These are phyloP conservation scores for Suillus spraguei DNA, from an alignment of 768 basidiomycete species.

Conservation along the genomic window DNA sequence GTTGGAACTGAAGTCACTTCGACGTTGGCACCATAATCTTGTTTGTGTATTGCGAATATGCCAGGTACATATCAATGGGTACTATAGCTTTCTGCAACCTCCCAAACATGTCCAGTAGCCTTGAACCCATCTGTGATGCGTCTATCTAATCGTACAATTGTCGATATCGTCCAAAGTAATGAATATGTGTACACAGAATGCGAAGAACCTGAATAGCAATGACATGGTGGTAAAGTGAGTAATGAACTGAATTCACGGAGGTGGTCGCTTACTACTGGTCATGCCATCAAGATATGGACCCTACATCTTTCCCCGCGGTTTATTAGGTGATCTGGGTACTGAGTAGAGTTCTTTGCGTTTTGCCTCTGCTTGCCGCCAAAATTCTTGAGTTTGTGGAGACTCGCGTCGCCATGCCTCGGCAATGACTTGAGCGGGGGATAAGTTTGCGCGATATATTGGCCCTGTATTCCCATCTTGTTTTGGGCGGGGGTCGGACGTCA, in stretches of 20 bases:
- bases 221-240: not conserved
- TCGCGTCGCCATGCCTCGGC: constrained; percentile 70
- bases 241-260: constrained; percentile 3
- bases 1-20: constrained; percentile 12
- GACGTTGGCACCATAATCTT: constrained; percentile 19
- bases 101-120: constrained; percentile 15
- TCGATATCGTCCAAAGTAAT: constrained; percentile 25
- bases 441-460: constrained; percentile 28
- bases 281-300: constrained; percentile 18
- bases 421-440: constrained; percentile 64
- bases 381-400: constrained; percentile 57
- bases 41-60: constrained; percentile 22
- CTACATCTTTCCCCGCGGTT: constrained; percentile 55
- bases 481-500: constrained; percentile 38
- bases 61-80: constrained; percentile 25
- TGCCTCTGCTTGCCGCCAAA: constrained; percentile 60
- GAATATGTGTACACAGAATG: constrained; percentile 32
- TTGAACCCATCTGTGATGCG: constrained; percentile 15
- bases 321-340: constrained; percentile 36
- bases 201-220: constrained; percentile 25
- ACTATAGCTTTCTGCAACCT: constrained; percentile 22
- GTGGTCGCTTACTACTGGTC: constrained; percentile 24
- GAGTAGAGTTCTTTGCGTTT: constrained; percentile 49
- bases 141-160: constrained; percentile 28
- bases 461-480: constrained; percentile 37